phyloP scores from a whole-genome alignment of 2,329 filamentous ascomycete species.

The Sclerotinia trifoliorum region DNA sequence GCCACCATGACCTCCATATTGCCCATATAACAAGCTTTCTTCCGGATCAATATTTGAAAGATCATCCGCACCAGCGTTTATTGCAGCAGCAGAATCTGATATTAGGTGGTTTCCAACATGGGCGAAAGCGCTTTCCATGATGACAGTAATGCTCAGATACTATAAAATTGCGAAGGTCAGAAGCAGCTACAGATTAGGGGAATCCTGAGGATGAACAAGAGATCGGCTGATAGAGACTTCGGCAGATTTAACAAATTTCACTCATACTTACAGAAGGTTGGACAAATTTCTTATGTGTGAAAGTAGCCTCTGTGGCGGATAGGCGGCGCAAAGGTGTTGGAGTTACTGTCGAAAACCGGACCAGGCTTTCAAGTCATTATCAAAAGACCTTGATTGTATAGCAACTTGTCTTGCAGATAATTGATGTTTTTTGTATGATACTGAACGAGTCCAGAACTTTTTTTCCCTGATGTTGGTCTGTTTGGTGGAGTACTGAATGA shows the following conservation, averaged over 20 bases:
- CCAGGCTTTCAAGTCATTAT: conserved; percentile 39
- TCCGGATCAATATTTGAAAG: conserved; percentile 70
- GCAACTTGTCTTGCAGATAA: conserved; percentile 24
- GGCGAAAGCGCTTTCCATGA: conserved; percentile 85
- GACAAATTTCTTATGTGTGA: conserved; percentile 25
- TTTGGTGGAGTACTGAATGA: not conserved
- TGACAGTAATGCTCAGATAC: conserved; percentile 29
- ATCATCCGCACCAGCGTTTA: conserved; percentile 79
- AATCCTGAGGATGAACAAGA: not conserved
- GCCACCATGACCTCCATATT: conserved; percentile 59
- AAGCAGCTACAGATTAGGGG: not conserved
- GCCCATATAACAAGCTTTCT: conserved; percentile 75
- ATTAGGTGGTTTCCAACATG: conserved; percentile 84
- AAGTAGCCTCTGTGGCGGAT: conserved; percentile 31
- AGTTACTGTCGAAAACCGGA: conserved; percentile 32
- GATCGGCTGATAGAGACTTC: not conserved
- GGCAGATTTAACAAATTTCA: not conserved
- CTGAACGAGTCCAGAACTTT: not conserved
- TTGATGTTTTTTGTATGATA: conserved; percentile 7
- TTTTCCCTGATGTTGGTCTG: conserved; percentile 6
- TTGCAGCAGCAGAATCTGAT: conserved; percentile 79
- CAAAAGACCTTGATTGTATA: conserved; percentile 17
- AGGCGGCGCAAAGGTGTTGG: conserved; percentile 34
- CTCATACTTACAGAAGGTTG: conserved; percentile 1
- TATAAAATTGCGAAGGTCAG: conserved; percentile 23